Evolutionary conservation across 768 basidiomycete genomes (phyloP).

Genomic region (Phaeolepiota aurea): DNA sequence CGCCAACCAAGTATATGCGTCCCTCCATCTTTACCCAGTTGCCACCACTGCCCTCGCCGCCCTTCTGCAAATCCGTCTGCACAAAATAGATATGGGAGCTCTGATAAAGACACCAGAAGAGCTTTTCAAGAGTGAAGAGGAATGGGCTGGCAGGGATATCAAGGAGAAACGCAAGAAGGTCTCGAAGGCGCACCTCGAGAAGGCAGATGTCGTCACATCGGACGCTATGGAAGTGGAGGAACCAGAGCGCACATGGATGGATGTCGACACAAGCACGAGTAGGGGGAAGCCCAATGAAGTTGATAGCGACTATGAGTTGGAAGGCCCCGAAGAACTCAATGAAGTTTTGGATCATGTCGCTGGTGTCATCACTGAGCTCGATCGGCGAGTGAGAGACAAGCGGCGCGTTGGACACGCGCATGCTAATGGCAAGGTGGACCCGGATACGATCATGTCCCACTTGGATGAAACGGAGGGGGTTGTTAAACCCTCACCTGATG

Average conservation of each 20-base stretch:
- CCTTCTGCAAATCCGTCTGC: slow-evolving; percentile 30
- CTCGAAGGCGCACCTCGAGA: slow-evolving; percentile 6
- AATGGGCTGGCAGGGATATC: slow-evolving; percentile 39
- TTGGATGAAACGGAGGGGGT: slow-evolving; percentile 1
- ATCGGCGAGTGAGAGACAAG: slow-evolving; percentile 18
- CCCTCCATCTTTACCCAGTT: slow-evolving; percentile 34
- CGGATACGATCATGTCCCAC: neutral
- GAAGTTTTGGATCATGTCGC: slow-evolving; percentile 54
- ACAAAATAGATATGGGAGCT: slow-evolving; percentile 47
- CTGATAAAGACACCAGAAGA: slow-evolving; percentile 39
- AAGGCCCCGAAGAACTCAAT: slow-evolving; percentile 41
- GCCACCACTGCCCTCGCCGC: slow-evolving; percentile 29
- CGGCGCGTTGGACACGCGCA: slow-evolving; percentile 23
- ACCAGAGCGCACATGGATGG: slow-evolving; percentile 22
- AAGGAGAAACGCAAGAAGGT: slow-evolving; percentile 21
- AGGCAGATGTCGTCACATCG: slow-evolving; percentile 2
- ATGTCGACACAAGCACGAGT: slow-evolving; percentile 17
- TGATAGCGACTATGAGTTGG: slow-evolving; percentile 19
- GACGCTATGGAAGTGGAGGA: slow-evolving; percentile 20
- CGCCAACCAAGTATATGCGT: slow-evolving; percentile 26
- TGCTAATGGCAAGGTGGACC: slow-evolving; percentile 9
- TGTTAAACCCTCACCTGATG: neutral
- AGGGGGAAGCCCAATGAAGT: slow-evolving; percentile 7
- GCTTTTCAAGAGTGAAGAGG: slow-evolving; percentile 40
- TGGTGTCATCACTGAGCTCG: slow-evolving; percentile 37